These are phyloP conservation scores for Leersia perrieri DNA, from an alignment of 176 grass and related monocot species.

Conservation along the genomic window DNA sequence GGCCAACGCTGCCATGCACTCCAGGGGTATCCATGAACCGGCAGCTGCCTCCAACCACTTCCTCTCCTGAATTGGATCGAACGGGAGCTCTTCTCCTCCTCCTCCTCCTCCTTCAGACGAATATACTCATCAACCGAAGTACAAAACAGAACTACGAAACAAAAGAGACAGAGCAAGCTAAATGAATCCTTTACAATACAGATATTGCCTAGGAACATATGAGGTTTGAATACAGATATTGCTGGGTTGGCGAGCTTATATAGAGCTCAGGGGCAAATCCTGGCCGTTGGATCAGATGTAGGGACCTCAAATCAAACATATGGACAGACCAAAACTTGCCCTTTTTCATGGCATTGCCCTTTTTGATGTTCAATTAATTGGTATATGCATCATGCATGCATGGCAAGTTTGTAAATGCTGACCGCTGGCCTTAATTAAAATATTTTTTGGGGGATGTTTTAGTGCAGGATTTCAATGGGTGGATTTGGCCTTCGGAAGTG, in stretches of 20 bases:
- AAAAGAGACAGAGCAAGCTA: neutral
- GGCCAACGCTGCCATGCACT: conserved; percentile 32
- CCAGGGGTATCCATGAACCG: conserved; percentile 75
- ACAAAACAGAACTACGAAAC: neutral
- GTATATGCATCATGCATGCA: conserved; percentile 34
- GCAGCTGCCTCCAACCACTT: conserved; percentile 70
- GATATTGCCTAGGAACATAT: neutral
- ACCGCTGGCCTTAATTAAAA: conserved; percentile 42
- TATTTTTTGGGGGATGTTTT: conserved; percentile 36
- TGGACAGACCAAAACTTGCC: conserved; percentile 20
- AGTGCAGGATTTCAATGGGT: conserved; percentile 47
- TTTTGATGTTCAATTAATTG: neutral
- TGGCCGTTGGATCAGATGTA: conserved; percentile 45
- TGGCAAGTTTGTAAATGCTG: conserved; percentile 20
- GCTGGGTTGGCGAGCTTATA: conserved; percentile 43
- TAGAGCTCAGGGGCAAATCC: conserved; percentile 37
- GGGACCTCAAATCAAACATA: neutral
- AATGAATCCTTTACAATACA: neutral
- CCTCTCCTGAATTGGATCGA: conserved; percentile 75
- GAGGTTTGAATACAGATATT: neutral
- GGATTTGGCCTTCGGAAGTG: conserved; percentile 44
- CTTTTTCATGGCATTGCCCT: neutral
- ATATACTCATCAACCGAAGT: neutral
- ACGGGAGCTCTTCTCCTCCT: conserved; percentile 60
- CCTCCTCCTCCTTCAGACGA: neutral